Conservation (phyloP, 768 basidiomycete genomes). For the Mycena venus region DNA sequence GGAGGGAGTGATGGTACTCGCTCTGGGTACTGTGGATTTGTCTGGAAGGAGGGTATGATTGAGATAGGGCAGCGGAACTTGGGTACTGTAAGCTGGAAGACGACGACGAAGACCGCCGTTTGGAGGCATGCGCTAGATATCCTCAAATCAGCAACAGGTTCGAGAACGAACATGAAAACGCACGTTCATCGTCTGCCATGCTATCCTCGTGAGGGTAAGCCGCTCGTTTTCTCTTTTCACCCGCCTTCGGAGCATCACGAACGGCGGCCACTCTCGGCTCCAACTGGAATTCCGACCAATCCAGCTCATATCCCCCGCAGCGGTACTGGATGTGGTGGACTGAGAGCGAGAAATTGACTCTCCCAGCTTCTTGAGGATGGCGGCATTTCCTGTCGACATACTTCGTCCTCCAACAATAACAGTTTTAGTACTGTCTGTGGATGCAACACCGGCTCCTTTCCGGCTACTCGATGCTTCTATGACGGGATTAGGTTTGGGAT, state of each 20-base stretch:
- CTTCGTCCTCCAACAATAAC: conserved; percentile 16
- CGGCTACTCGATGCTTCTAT: conserved; percentile 9
- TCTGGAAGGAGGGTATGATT: conserved; percentile 36
- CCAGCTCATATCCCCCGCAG: conserved; percentile 15
- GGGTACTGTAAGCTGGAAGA: conserved; percentile 20
- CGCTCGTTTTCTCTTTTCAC: conserved; percentile 48
- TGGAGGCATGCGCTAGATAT: conserved; percentile 21
- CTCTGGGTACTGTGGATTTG: conserved; percentile 19
- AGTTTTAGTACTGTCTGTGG: conserved; percentile 14
- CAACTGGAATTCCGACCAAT: conserved; percentile 7
- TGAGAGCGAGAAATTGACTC: conserved; percentile 25
- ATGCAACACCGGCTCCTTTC: conserved; percentile 16
- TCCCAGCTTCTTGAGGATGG: conserved; percentile 34
- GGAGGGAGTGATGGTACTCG: conserved; percentile 68
- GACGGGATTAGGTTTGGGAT: too few species aligned
- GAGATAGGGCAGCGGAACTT: conserved; percentile 33
- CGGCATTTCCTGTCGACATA: conserved; percentile 30
- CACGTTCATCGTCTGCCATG: conserved; percentile 12
- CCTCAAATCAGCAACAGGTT: neutral
- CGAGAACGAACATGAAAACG: neutral
- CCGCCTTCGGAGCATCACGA: conserved; percentile 24
- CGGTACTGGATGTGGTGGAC: conserved; percentile 14
- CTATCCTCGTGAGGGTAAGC: conserved; percentile 9
- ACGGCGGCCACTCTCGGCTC: conserved; percentile 15
- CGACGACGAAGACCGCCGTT: conserved; percentile 32